Base-by-base conservation (phyloP, 495 filamentous ascomycete species). In the Penicillium steckii region DNA sequence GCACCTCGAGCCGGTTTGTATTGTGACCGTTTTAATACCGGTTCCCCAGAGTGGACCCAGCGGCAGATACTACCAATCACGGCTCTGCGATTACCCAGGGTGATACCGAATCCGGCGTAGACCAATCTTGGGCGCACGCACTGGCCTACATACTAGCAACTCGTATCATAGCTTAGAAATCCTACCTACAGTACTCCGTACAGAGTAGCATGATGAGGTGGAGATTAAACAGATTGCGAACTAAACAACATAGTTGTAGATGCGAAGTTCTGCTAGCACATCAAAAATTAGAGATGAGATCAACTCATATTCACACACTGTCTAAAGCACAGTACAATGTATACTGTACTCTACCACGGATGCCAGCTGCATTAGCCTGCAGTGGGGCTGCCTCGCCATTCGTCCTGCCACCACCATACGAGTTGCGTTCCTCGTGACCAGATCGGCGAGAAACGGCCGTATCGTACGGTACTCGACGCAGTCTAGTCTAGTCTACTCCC, bases 21-120 rank as follows among this genome's bases (percentile, higher is more conserved):
- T 27, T 41, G 32, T 41, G 44, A 57, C 54, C 26, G 49, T 53
- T 52, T 30, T 37, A 30, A 52, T 57, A 57, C 54, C 48, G 19
- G 38, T 41, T 41, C 38, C 38, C 38, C 38, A 41, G 18, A 26
- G 57, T 63, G 60, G 57, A 25, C 18, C 56, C 27, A 21, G 53
- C 56, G 56, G 56, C 46, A 42, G 46, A 23, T 8, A 7, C 2
- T 10, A 19, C 54, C 57, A 64, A 61, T 64, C 15, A 47, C 3
- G 5, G 18, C 7, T 8, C 24, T 23, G 41, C 53, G 61, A 64
- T 64, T 60, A 61, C 42, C 61, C 45, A 61, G 45, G 53, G 48
- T 60, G 38, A 52, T 64, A 57, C 61, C 42, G 26, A 52, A 64
- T 49, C 35, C 45, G 51, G 57, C 41, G 42, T 64, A 61, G 61